Base-by-base conservation (phyloP, 768 basidiomycete species). In the Leccinum boreale region DNA sequence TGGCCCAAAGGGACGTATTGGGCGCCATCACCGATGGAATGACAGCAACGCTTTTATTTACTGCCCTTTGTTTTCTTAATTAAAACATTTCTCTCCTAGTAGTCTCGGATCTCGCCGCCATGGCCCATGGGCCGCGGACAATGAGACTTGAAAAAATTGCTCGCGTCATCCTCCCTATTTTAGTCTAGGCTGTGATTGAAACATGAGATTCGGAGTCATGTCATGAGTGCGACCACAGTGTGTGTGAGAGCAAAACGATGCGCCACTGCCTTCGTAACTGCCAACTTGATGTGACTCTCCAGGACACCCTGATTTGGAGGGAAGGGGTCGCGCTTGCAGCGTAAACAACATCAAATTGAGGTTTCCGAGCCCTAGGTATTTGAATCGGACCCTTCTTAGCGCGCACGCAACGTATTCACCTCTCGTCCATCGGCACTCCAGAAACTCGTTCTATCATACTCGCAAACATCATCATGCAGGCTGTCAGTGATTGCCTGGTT, bases 391-490 rank as follows among this genome's bases (percentile, higher is more conserved):
- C 7, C 11, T 11, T 23, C 23, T 9, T 24, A 3, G 36, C 36
- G 8, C 11, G 15, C 2, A 10, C 24, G 23, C 6, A 17, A 49
- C 28, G 33, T 21, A 11, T 31, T 29, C 19, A 28, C 54, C 3
- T 36, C 55, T 29, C 54, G 23, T 33, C 17, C 3, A 42, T 26
- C 44, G 10, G 52, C 24, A 35, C 21, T 14, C 29, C 12, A 64
- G 14, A 24, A 57, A 42, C 39, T 33, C 19, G 7, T 7, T 26
- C 35, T 53, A 61, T 53, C 44, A 54, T 17, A n/a, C 24, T 35
- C 23, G 19, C 39, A 0, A 21, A 52, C 3, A 57, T 0, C 52
- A 58, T 15, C 36, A 67, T 66, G 65, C 65, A 66, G 42, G 61
- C 57, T 5, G 65, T 67, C 51, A 57, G 65, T 52, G 17, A 23